phyloP scores from a whole-genome alignment of 2,329 filamentous ascomycete genomes.

The Claviceps purpurea region DNA sequence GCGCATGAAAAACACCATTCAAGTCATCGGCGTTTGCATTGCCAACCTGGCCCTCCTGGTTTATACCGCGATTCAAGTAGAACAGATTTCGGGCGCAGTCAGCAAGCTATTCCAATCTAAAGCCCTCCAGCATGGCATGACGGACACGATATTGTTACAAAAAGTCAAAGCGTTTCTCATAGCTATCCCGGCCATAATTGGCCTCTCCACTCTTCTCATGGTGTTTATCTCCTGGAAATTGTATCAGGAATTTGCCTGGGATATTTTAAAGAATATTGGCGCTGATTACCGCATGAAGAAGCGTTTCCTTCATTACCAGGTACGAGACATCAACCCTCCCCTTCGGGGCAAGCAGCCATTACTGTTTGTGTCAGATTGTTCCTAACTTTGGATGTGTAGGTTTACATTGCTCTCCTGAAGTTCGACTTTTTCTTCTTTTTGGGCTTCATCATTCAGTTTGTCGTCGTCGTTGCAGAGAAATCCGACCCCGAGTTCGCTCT shows the following conservation, averaged over 20 bases:
- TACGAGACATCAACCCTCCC: conserved; percentile 24
- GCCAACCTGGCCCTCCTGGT: conserved; percentile 87
- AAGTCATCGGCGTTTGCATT: conserved; percentile 86
- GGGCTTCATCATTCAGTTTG: conserved; percentile 94
- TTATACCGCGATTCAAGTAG: conserved; percentile 85
- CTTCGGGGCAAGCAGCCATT: not conserved
- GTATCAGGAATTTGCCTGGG: conserved; percentile 98
- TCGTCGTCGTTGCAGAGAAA: conserved; percentile 69
- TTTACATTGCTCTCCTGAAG: conserved; percentile 94
- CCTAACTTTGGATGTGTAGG: conserved; percentile 35
- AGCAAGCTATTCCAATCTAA: conserved; percentile 29
- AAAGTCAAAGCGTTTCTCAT: conserved; percentile 64
- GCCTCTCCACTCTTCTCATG: conserved; percentile 59
- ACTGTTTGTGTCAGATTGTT: no score
- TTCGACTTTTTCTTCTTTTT: conserved; percentile 99
- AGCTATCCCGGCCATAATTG: conserved; percentile 75
- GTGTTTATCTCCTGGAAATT: conserved; percentile 80
- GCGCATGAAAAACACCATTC: conserved; percentile 93
- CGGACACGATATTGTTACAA: conserved; percentile 44
- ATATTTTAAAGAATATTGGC: conserved; percentile 97
- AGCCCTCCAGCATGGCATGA: conserved; percentile 27
- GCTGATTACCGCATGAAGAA: conserved; percentile 95
- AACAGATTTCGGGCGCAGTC: conserved; percentile 74
- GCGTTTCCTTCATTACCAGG: conserved; percentile 92
- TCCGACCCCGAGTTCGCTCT: conserved; percentile 66